These are phyloP conservation scores for Darksidea phi DNA, from an alignment of 495 filamentous ascomycete species.

Conservation along the genomic window DNA sequence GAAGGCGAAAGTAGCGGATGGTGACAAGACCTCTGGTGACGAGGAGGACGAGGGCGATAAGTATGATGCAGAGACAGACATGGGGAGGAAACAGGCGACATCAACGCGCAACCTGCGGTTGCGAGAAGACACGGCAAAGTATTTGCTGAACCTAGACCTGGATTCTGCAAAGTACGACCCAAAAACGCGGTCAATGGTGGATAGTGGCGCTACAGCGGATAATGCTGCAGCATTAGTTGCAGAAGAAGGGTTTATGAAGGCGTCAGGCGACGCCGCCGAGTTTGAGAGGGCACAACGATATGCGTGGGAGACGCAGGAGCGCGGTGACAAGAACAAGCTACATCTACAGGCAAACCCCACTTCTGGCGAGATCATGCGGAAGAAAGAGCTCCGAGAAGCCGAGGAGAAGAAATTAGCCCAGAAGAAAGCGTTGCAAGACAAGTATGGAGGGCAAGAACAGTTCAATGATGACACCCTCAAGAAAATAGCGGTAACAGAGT, in stretches of 20 bases:
- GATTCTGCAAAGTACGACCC: constrained; percentile 98
- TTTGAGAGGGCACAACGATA: constrained; percentile 87
- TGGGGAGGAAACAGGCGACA: constrained; percentile 86
- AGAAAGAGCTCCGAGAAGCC: constrained; percentile 70
- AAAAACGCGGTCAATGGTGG: constrained; percentile 92
- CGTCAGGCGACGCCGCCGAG: constrained; percentile 89
- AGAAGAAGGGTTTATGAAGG: constrained; percentile 89
- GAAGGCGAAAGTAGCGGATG: constrained; percentile 46
- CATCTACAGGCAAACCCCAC: constrained; percentile 97
- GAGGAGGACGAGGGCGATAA: constrained; percentile 66
- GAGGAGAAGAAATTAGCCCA: constrained; percentile 66
- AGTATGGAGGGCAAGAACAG: constrained; percentile 77
- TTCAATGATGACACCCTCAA: constrained; percentile 61
- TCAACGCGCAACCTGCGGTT: constrained; percentile 87
- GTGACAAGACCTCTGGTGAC: constrained; percentile 52
- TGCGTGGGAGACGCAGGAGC: constrained; percentile 94
- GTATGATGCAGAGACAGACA: constrained; percentile 95
- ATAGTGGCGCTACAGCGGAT: constrained; percentile 79
- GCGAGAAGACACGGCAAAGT: constrained; percentile 98
- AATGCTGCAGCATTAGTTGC: constrained; percentile 83
- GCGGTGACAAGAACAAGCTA: constrained; percentile 64
- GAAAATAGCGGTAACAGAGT: constrained; percentile 67
- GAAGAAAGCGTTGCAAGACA: constrained; percentile 71
- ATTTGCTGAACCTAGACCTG: constrained; percentile 87
- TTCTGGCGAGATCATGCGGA: constrained; percentile 77